Base-by-base conservation (phyloP, 192 early-diverging fungal species). In the Gamsiella multidivaricata region DNA sequence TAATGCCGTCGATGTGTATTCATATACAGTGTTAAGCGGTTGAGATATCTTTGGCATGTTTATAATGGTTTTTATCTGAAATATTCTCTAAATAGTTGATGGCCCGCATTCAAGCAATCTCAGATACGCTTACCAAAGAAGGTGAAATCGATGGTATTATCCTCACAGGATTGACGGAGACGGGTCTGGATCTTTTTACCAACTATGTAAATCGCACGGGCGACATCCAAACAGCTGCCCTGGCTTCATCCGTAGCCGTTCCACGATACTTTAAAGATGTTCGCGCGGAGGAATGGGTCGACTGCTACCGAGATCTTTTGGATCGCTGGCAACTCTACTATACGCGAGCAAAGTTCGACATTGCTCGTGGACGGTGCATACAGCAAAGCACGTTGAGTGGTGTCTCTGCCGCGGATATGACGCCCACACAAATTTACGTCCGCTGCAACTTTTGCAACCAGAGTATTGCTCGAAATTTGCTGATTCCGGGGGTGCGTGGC, bases 311-410 rank as follows among this genome's bases (percentile, higher is more conserved):
- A 4, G 65, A 83, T 37, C 72, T 97, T 53, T 85, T 99, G 26
- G 95, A 99, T 82, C 85, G 88, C 47, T 96, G 91, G 93, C 88
- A 94, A 49, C 84, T 98, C 59, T 98, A 89, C 58, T 91, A 93
- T 49, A 83, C 82, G n/a, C 86, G 97, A 3, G 94, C 95, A 28
- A 79, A 87, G 33, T 97, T 98, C 79, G 97, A 99, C 82, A 99
- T 99, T 69, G 84, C 84, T 15, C 87, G 93, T 28, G 90, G 90
- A 58, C 91, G 91, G 15, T 70, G 84, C 53, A 69, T 90, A 54
- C 85, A 82, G 7, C 79, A 85, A 33, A 86, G 81, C 45, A 80
- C 78, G 8, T 70, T 84, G 18, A 81, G 60, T 5, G 74, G 74
- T 45, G 59, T 69, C 5, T 66, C 74, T 15, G 79, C 86, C 9